Evolutionary conservation across 495 filamentous ascomycete genomes (phyloP).

Genomic region (Venustampulla echinocandica): DNA sequence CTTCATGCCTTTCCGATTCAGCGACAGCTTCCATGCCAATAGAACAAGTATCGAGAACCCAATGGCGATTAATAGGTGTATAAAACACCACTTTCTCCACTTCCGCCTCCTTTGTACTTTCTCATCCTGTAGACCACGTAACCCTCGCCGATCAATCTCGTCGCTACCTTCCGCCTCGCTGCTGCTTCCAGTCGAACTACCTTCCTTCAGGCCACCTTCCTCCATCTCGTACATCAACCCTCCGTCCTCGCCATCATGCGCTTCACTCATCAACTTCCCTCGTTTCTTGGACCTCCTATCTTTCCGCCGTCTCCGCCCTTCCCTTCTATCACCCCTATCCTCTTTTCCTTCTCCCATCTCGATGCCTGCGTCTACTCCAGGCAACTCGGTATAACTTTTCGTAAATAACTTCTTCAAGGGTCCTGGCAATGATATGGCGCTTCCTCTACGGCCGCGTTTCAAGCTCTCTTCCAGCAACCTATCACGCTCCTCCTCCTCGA

Average conservation of each 20-base stretch:
- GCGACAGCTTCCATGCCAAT: slow-evolving; percentile 40
- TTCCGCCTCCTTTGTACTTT: slow-evolving; percentile 33
- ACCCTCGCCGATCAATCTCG: slow-evolving; percentile 40
- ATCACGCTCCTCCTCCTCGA: slow-evolving; percentile 85
- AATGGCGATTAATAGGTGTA: slow-evolving; percentile 42
- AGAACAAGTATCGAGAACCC: slow-evolving; percentile 43
- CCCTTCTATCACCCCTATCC: slow-evolving; percentile 49
- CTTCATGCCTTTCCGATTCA: slow-evolving; percentile 27
- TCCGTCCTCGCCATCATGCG: slow-evolving; percentile 55
- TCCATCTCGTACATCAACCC: slow-evolving; percentile 86
- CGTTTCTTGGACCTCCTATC: slow-evolving; percentile 35
- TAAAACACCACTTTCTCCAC: slow-evolving; percentile 43
- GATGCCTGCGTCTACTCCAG: background rate
- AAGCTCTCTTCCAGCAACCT: slow-evolving; percentile 52
- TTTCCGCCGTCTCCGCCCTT: slow-evolving; percentile 17
- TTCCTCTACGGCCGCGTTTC: slow-evolving; percentile 31
- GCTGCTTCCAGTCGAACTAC: slow-evolving; percentile 44
- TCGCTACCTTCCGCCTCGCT: slow-evolving; percentile 45
- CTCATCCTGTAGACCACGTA: slow-evolving; percentile 34
- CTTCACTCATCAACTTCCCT: slow-evolving; percentile 37
- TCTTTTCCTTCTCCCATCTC: slow-evolving; percentile 2
- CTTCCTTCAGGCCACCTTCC: slow-evolving; percentile 63
- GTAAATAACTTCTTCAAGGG: slow-evolving; percentile 32
- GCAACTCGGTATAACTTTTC: slow-evolving; percentile 19
- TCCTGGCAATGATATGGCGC: slow-evolving; percentile 21